Percentiles rank a stretch among this genome's conserved stretches.
Conservation (phyloP, 352 stramenopile species). For the Globisporangium echinulatum region DNA sequence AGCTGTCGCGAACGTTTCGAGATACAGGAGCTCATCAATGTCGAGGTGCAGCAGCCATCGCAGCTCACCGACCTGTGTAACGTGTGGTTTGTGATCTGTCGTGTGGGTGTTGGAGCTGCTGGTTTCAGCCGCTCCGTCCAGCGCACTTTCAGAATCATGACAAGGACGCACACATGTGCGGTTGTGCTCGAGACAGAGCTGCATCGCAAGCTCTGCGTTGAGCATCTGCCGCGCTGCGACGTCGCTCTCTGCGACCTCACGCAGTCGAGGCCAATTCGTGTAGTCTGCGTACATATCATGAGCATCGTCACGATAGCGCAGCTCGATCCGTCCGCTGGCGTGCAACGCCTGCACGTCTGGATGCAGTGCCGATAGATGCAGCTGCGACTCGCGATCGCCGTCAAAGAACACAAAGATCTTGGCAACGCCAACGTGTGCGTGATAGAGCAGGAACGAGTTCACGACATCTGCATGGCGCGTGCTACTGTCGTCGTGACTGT, state of each 20-base stretch:
- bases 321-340: conserved; percentile 15
- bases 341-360: conserved; percentile 9
- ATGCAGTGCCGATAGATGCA: conserved; percentile 8
- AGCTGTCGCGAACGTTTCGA: conserved; percentile 12
- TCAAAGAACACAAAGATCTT: conserved; percentile 36
- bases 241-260: conserved; percentile 6
- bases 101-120: background rate
- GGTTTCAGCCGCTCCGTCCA: no score
- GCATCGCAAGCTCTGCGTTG: conserved; percentile 28
- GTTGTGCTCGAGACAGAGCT: conserved; percentile 13
- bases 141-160: no score
- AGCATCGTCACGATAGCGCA: conserved; percentile 13
- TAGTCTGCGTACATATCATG: background rate
- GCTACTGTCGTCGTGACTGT: background rate
- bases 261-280: conserved; percentile 4
- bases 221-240: conserved; percentile 28
- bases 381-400: conserved; percentile 15
- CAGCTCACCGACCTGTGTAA: background rate
- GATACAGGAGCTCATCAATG: conserved; percentile 31
- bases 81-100: no score
- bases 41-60: conserved; percentile 36
- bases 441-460: conserved; percentile 32
- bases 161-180: no score
- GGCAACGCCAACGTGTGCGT: conserved; percentile 24
- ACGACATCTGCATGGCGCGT: conserved; percentile 20